Conservation (phyloP, 2,329 filamentous ascomycete genomes). For the Cryphonectria parasitica region DNA sequence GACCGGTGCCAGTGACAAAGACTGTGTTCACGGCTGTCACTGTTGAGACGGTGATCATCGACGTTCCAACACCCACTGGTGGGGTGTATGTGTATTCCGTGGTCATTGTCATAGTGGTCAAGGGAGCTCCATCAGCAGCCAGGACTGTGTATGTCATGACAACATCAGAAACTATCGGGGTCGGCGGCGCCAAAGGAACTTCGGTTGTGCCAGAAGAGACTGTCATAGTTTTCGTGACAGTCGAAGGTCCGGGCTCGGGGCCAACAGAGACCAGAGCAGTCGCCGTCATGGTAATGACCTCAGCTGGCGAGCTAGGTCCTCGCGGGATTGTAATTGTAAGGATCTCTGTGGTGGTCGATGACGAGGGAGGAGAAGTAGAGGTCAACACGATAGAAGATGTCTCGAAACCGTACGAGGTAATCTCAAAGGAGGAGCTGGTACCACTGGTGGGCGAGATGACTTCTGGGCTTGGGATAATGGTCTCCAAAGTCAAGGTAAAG, state of each 20-base stretch:
- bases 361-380: neutral
- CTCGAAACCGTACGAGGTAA: neutral
- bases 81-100: conserved; percentile 24
- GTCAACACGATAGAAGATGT: conserved; percentile 4
- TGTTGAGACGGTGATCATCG: conserved; percentile 23
- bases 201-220: conserved; percentile 25
- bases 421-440: neutral
- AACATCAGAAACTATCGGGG: conserved; percentile 24
- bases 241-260: conserved; percentile 2
- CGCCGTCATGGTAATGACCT: conserved; percentile 26
- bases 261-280: conserved; percentile 12
- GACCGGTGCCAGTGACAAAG: conserved; percentile 22
- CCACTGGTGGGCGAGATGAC: neutral
- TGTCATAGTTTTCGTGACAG: conserved; percentile 19
- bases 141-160: conserved; percentile 34
- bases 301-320: conserved; percentile 14
- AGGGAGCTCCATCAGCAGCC: conserved; percentile 18
- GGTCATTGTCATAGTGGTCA: conserved; percentile 25
- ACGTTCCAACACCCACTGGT: conserved; percentile 15
- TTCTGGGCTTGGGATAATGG: conserved; percentile 8
- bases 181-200: conserved; percentile 12
- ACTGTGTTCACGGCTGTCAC: conserved; percentile 27
- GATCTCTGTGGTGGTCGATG: conserved; percentile 8
- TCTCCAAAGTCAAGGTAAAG: conserved; percentile 30
- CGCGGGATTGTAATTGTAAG: conserved; percentile 27